A percentile compares a stretch with the other conserved stretches of the same genome.
Conservation (phyloP, 306 rosid species). For the Cucumis hystrix region DNA sequence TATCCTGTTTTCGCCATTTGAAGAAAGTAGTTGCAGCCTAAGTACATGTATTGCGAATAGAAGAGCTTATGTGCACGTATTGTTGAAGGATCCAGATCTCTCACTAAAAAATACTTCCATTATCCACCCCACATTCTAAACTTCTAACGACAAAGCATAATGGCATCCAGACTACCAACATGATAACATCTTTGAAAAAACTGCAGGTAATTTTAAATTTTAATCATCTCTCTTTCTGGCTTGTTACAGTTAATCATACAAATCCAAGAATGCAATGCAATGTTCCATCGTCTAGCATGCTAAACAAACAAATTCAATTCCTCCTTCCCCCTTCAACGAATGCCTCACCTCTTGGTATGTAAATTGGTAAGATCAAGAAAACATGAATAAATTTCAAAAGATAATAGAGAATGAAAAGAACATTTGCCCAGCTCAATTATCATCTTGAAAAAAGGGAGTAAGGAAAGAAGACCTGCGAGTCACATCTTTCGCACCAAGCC, state of each 20-base stretch:
- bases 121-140: neutral
- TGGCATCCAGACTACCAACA: neutral
- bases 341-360: neutral
- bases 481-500: constrained; percentile 94
- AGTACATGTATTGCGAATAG: neutral
- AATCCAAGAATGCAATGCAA: neutral
- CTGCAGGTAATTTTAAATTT: neutral
- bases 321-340: neutral
- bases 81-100: neutral
- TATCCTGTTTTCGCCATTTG: neutral
- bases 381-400: neutral
- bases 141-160: neutral
- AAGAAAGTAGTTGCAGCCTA: neutral
- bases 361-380: neutral
- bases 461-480: constrained; percentile 75
- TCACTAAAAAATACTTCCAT: neutral
- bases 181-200: neutral
- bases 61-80: neutral
- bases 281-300: neutral
- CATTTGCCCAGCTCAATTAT: neutral
- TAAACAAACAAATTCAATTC: neutral
- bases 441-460: neutral
- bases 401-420: neutral
- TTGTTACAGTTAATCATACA: neutral
- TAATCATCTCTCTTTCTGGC: neutral